Conservation (phyloP, 1,139 yeast genomes). For the Suhomyces taliae region DNA sequence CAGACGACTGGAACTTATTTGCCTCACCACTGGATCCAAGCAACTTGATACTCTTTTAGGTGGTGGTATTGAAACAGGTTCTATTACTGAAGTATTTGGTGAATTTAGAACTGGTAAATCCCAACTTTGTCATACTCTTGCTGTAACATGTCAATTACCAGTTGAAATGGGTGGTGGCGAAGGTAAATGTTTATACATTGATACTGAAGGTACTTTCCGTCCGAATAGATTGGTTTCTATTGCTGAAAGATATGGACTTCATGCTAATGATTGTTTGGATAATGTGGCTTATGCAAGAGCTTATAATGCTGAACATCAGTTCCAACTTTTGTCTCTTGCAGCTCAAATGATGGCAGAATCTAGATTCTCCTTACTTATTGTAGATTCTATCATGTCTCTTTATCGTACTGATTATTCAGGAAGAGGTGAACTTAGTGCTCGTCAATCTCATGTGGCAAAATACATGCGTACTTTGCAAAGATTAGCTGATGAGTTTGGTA, state of each 20-base stretch:
- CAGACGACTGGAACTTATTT: constrained; percentile 85
- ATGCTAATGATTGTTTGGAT: constrained; percentile 92
- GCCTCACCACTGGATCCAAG: constrained; percentile 93
- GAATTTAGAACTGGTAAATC: constrained; percentile 98
- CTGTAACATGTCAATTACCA: constrained; percentile 95
- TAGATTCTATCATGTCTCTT: constrained; percentile 94
- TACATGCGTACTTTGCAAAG: constrained; percentile 89
- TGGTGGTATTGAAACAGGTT: constrained; percentile 97
- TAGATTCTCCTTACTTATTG: constrained; percentile 76
- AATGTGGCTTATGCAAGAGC: constrained; percentile 98
- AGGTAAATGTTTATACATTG: constrained; percentile 94
- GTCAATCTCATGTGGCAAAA: constrained; percentile 93
- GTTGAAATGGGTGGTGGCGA: constrained; percentile 99
- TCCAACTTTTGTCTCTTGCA: constrained; percentile 82
- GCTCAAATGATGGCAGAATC: constrained; percentile 97
- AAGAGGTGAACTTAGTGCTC: constrained; percentile 92
- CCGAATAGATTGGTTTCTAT: constrained; percentile 88
- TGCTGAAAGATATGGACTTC: constrained; percentile 88
- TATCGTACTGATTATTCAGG: constrained; percentile 96
- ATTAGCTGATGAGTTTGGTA: constrained; percentile 96
- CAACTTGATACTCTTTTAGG: constrained; percentile 90
- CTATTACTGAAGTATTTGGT: constrained; percentile 94
- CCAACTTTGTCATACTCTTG: constrained; percentile 93
- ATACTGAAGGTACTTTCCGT: constrained; percentile 95
- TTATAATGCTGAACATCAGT: constrained; percentile 94